A percentile compares a stretch with the other conserved stretches of the same genome.
Conservation (phyloP, 306 rosid species). For the Dryas octopetala region DNA sequence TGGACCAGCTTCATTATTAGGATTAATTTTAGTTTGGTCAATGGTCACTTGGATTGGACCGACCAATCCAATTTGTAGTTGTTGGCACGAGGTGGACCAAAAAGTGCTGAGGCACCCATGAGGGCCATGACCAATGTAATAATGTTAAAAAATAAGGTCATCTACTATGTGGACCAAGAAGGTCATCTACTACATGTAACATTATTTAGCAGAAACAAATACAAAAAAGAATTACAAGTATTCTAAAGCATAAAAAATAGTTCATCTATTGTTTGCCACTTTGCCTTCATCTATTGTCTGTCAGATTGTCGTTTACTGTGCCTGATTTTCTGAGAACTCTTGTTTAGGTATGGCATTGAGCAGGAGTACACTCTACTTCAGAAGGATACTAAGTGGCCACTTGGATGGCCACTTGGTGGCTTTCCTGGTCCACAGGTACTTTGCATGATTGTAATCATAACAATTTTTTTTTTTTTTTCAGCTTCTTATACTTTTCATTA, state of each 20-base stretch:
- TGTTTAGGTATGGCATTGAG: constrained; percentile 53
- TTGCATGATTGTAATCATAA: no score
- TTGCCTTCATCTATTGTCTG: no score
- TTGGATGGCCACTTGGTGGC: constrained; percentile 58
- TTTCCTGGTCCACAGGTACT: constrained; percentile 57
- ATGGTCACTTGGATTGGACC: background rate
- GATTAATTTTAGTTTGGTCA: background rate
- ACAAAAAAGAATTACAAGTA: no score
- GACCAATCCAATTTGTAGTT: background rate
- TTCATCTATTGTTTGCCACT: no score
- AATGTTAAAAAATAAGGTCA: no score
- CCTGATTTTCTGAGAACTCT: background rate
- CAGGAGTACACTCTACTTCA: constrained; percentile 62
- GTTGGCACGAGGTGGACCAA: background rate
- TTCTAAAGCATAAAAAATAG: no score
- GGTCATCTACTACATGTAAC: no score
- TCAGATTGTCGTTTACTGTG: no score
- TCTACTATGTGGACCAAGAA: no score
- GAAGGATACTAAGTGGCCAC: constrained; percentile 44
- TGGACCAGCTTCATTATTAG: background rate
- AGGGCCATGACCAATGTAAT: no score
- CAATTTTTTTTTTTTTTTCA: no score
- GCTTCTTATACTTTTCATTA: background rate
- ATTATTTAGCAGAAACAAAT: no score
- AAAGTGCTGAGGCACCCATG: background rate